phyloP scores from a whole-genome alignment of 441 rosid genomes.

The Pelargonium myrrhifolium region DNA sequence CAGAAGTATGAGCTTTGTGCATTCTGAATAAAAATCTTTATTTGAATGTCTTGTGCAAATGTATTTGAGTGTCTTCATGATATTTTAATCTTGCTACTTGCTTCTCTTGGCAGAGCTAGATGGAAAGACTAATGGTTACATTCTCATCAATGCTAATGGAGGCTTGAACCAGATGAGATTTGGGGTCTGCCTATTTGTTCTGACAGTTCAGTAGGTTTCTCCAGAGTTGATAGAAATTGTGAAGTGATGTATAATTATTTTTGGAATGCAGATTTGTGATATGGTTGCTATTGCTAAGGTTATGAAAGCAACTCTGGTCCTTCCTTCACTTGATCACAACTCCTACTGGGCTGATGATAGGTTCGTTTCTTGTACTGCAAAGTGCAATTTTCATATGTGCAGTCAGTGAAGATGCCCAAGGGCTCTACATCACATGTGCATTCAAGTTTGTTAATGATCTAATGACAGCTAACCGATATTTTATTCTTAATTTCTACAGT shows the following conservation, averaged over 20 bases:
- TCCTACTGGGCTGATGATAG: conserved; percentile 92
- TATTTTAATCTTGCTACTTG: conserved; percentile 6
- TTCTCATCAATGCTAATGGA: conserved; percentile 87
- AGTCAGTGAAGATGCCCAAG: neutral
- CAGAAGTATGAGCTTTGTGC: conserved; percentile 40
- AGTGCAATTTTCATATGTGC: neutral
- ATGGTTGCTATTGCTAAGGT: conserved; percentile 90
- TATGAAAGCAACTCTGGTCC: conserved; percentile 84
- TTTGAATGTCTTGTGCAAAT: neutral
- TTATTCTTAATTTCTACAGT: conserved; percentile 32
- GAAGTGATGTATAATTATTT: conserved; percentile 44
- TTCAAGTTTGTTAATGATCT: conserved; percentile 16
- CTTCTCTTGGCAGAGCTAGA: conserved; percentile 48
- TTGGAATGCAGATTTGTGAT: conserved; percentile 88
- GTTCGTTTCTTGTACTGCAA: conserved; percentile 23
- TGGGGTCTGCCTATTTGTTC: conserved; percentile 72
- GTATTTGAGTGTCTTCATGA: neutral
- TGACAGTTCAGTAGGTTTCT: conserved; percentile 11
- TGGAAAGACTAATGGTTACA: conserved; percentile 68
- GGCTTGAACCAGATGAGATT: conserved; percentile 99
- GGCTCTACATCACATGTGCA: conserved; percentile 7
- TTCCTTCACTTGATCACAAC: conserved; percentile 81
- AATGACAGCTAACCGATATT: neutral
- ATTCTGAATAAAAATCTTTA: neutral
- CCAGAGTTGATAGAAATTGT: neutral